Conservation (phyloP, 352 stramenopile genomes). For the Globisporangium spiculum region DNA sequence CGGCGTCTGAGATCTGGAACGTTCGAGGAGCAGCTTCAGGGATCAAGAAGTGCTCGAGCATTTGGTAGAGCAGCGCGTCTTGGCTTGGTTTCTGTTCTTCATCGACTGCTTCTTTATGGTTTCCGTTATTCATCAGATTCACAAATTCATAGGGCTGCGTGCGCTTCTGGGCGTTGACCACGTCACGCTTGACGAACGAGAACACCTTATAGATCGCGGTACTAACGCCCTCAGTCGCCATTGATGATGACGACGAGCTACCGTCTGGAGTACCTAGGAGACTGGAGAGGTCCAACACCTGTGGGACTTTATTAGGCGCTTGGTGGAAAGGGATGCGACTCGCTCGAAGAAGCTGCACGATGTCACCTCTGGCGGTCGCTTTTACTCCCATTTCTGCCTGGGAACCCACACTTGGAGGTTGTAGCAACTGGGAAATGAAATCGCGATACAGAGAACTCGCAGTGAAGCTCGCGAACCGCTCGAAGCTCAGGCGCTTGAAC, state of each 20-base stretch:
- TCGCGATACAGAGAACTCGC: constrained; percentile 45
- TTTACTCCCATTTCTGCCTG: background rate
- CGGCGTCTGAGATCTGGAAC: constrained; percentile 10
- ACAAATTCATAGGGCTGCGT: constrained; percentile 5
- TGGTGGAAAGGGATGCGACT: constrained; percentile 62
- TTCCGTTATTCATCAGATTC: background rate
- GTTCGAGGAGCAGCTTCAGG: constrained; percentile 25
- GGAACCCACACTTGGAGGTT: background rate
- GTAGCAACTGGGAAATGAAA: constrained; percentile 26
- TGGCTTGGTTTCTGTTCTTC: background rate
- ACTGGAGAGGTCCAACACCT: constrained; percentile 14
- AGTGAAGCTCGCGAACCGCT: constrained; percentile 45
- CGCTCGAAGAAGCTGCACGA: constrained; percentile 40
- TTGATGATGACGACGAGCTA: background rate
- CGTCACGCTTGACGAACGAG: constrained; percentile 15
- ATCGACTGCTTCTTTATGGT: background rate
- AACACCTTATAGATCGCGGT: constrained; percentile 29
- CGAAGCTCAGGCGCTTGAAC: constrained; percentile 47
- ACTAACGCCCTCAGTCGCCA: constrained; percentile 10
- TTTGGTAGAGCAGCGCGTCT: constrained; percentile 21
- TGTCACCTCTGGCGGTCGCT: constrained; percentile 18
- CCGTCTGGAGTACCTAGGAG: background rate
- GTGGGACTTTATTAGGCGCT: constrained; percentile 25
- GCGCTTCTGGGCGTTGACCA: constrained; percentile 1
- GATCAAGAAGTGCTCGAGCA: constrained; percentile 42